A percentile compares a stretch with the other conserved stretches of the same genome.
Conservation (phyloP, 441 rosid genomes). For the Pelargonium exstipulatum region DNA sequence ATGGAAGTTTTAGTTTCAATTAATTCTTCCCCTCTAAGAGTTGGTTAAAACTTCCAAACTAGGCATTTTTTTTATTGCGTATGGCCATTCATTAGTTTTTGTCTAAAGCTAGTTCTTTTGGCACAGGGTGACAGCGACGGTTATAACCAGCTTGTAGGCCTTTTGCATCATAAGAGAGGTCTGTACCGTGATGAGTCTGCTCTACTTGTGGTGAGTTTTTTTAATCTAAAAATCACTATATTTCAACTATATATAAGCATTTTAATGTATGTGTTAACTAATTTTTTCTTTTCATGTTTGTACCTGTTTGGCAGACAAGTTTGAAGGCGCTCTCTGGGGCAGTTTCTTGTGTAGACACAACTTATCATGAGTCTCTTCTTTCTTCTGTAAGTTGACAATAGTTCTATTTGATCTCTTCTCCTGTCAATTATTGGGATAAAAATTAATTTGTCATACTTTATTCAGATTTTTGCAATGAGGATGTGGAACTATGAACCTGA, state of each 20-base stretch:
- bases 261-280: not conserved
- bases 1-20: not conserved
- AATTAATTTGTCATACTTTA: not conserved
- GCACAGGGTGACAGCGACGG: conserved; percentile 47
- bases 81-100: not conserved
- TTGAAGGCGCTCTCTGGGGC: conserved; percentile 57
- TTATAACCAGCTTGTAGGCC: conserved; percentile 57
- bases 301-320: conserved; percentile 40
- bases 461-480: conserved; percentile 63
- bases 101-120: conserved; percentile 13
- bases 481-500: conserved; percentile 65
- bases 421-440: not conserved
- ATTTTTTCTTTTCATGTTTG: not conserved
- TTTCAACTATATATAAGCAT: not conserved
- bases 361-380: conserved; percentile 55
- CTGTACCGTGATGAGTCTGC: conserved; percentile 56
- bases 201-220: conserved; percentile 51
- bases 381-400: conserved; percentile 45
- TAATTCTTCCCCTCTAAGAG: not conserved
- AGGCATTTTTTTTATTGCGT: not conserved
- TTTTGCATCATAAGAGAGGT: conserved; percentile 42
- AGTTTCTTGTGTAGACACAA: conserved; percentile 52
- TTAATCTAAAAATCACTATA: not conserved
- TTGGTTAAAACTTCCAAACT: not conserved
- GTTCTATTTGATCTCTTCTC: not conserved